A percentile compares a stretch with the other conserved stretches of the same genome.
phyloP scores from a whole-genome alignment of 371 early-diverging fungal genomes.

The Mortierella sp. region DNA sequence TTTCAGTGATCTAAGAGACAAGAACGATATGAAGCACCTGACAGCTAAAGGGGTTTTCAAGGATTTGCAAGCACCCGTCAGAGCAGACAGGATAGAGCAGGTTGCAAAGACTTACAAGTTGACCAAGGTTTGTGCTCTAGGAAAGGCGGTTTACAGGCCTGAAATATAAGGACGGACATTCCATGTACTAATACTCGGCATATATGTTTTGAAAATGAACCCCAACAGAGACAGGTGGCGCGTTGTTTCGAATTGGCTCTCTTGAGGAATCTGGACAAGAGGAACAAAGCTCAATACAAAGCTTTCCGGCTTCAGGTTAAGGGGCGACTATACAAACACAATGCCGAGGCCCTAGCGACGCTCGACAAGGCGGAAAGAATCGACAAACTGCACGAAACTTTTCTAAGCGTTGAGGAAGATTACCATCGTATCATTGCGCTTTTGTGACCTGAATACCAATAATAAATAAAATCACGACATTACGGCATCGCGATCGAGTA shows the following conservation, averaged over 20 bases:
- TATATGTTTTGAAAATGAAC: neutral
- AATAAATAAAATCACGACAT: neutral
- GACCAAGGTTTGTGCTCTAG: constrained; percentile 60
- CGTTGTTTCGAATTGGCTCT: constrained; percentile 85
- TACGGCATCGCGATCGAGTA: neutral
- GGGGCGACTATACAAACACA: constrained; percentile 81
- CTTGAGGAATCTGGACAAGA: constrained; percentile 68
- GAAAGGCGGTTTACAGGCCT: constrained; percentile 30
- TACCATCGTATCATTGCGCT: constrained; percentile 77
- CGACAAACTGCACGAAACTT: constrained; percentile 82
- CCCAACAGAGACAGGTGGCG: constrained; percentile 75
- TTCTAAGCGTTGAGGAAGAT: constrained; percentile 79
- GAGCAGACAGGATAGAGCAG: constrained; percentile 58
- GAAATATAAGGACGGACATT: neutral
- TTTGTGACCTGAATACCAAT: constrained; percentile 7
- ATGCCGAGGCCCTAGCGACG: constrained; percentile 61
- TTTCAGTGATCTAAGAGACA: constrained; percentile 89
- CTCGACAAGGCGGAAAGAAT: constrained; percentile 77
- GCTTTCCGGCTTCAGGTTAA: constrained; percentile 86
- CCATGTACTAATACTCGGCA: neutral
- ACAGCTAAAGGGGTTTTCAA: constrained; percentile 70
- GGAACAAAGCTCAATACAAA: constrained; percentile 64
- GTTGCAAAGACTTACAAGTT: constrained; percentile 69
- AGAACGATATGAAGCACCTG: constrained; percentile 81
- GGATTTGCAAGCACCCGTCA: constrained; percentile 70